These are phyloP conservation scores for Saturnispora sanitii DNA, from an alignment of 805 yeast genomes.

Conservation along the genomic window DNA sequence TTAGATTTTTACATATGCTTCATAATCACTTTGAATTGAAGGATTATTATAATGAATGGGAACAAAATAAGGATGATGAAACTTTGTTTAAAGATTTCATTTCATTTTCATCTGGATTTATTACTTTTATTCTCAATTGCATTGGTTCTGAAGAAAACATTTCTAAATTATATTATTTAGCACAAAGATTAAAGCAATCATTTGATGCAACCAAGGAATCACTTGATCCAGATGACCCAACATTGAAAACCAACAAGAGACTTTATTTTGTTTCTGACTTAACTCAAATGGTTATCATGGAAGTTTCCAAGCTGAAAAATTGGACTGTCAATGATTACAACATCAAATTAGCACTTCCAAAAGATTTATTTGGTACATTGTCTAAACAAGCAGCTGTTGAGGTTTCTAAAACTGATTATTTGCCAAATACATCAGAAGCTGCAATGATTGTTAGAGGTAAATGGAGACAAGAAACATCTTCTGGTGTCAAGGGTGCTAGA, in stretches of 20 bases:
- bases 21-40: conserved; percentile 66
- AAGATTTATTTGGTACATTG: conserved; percentile 54
- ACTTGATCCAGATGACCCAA: conserved; percentile 16
- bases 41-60: conserved; percentile 27
- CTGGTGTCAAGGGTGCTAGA: background rate
- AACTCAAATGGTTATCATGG: conserved; percentile 55
- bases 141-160: conserved; percentile 59
- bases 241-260: conserved; percentile 20
- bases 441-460: conserved; percentile 7
- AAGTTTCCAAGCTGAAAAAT: conserved; percentile 42
- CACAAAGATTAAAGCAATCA: conserved; percentile 72
- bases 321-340: conserved; percentile 81
- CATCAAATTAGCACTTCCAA: conserved; percentile 58
- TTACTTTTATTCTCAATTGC: conserved; percentile 48
- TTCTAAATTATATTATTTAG: conserved; percentile 62
- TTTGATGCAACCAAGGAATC: conserved; percentile 43
- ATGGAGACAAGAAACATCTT: conserved; percentile 10
- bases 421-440: conserved; percentile 31
- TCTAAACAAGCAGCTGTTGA: conserved; percentile 33
- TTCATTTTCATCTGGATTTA: conserved; percentile 47
- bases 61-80: conserved; percentile 8
- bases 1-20: conserved; percentile 57
- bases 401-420: conserved; percentile 52
- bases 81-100: conserved; percentile 22
- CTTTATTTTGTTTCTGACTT: conserved; percentile 66